Percentiles rank a stretch among this genome's conserved stretches.
These are phyloP conservation scores for Pyrenophora seminiperda DNA, from an alignment of 2,329 filamentous ascomycete species.

Conservation along the genomic window DNA sequence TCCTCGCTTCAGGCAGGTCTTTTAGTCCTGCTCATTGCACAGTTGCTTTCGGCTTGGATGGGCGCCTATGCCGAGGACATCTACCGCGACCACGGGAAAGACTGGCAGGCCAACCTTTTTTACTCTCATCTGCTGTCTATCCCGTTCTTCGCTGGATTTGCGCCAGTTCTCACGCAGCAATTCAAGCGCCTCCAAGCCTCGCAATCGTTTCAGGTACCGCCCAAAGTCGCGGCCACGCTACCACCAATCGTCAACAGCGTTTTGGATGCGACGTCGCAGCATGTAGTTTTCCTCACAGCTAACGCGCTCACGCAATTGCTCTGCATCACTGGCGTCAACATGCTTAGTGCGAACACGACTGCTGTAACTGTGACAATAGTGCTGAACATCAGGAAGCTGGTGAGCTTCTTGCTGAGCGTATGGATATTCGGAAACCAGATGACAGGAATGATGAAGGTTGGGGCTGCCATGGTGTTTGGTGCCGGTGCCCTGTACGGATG, in stretches of 20 bases:
- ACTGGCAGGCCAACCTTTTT: slow-evolving; percentile 96
- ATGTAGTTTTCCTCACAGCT: slow-evolving; percentile 71
- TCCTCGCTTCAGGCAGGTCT: slow-evolving; percentile 71
- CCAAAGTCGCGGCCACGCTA: slow-evolving; percentile 34
- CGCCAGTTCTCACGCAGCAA: slow-evolving; percentile 67
- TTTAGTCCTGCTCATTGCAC: slow-evolving; percentile 80
- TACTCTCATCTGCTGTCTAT: slow-evolving; percentile 81
- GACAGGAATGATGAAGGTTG: slow-evolving; percentile 74
- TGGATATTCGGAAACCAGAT: slow-evolving; percentile 91
- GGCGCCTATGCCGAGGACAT: slow-evolving; percentile 92
- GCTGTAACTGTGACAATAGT: slow-evolving; percentile 96
- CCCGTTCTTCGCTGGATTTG: slow-evolving; percentile 75
- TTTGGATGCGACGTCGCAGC: slow-evolving; percentile 60
- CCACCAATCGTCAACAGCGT: slow-evolving; percentile 37
- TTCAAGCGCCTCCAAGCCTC: slow-evolving; percentile 68
- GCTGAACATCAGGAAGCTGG: slow-evolving; percentile 90
- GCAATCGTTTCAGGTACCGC: slow-evolving; percentile 58
- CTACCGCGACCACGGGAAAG: slow-evolving; percentile 81
- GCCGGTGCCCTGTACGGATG: slow-evolving; percentile 90
- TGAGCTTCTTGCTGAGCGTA: slow-evolving; percentile 88
- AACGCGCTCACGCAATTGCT: slow-evolving; percentile 91
- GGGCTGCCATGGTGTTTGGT: slow-evolving; percentile 84
- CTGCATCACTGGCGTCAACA: slow-evolving; percentile 93
- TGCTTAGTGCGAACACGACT: slow-evolving; percentile 85
- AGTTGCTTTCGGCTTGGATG: slow-evolving; percentile 90